phyloP scores from a whole-genome alignment of 441 rosid species.

The Brassica hybrid region DNA sequence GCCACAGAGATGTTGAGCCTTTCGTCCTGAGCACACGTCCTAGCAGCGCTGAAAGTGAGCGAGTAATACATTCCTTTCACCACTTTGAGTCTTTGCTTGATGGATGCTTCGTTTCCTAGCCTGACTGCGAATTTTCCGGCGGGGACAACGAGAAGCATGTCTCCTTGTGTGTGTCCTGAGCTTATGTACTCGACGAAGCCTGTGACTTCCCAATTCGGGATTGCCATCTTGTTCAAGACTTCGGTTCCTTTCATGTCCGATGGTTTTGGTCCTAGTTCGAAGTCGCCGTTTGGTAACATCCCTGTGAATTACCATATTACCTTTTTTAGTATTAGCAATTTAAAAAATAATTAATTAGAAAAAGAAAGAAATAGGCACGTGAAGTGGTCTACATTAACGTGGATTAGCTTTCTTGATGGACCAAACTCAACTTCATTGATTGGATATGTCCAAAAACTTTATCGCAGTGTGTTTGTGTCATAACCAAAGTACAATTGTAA shows the following conservation, averaged over 20 bases:
- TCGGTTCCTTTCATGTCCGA: constrained; percentile 59
- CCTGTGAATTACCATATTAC: constrained; percentile 45
- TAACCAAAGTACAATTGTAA: constrained; percentile 2
- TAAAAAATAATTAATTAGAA: no score
- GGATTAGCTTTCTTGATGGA: constrained; percentile 23
- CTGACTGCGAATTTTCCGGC: constrained; percentile 64
- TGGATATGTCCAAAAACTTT: constrained; percentile 14
- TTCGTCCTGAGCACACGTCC: constrained; percentile 10
- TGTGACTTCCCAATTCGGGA: constrained; percentile 59
- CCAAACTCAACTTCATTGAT: constrained; percentile 20
- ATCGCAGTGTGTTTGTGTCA: constrained; percentile 10
- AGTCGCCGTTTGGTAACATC: constrained; percentile 59
- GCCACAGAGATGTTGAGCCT: not conserved
- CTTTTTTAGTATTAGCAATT: not conserved
- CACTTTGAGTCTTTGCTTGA: constrained; percentile 33
- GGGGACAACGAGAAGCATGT: constrained; percentile 75
- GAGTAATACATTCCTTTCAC: constrained; percentile 13
- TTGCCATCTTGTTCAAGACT: constrained; percentile 46
- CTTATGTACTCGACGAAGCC: constrained; percentile 66
- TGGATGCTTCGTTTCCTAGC: constrained; percentile 70
- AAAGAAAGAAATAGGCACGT: constrained; percentile 13
- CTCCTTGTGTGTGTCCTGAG: constrained; percentile 74
- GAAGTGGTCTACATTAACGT: constrained; percentile 18
- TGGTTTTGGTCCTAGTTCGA: constrained; percentile 59
- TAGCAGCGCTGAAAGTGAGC: constrained; percentile 5